A percentile compares a stretch with the other conserved stretches of the same genome.
Evolutionary conservation across 2,329 filamentous ascomycete species (phyloP).

Genomic region (Trichothecium sympodiale): DNA sequence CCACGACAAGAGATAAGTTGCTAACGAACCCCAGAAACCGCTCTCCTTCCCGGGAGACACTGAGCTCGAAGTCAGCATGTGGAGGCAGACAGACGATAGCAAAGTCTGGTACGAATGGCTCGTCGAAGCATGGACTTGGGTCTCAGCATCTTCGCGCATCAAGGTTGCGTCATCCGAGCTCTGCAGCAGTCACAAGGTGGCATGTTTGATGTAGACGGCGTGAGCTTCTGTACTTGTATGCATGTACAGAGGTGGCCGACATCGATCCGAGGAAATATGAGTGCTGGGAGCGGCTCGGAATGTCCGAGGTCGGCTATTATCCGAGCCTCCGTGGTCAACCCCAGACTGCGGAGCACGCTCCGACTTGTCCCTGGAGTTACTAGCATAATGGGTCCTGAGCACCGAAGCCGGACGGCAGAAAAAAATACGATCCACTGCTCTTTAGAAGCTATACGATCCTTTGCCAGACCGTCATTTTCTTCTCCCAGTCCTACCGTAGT

Average conservation of each 20-base stretch:
- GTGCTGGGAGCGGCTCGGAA: neutral
- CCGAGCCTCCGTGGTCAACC: no score
- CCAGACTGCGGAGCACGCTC: no score
- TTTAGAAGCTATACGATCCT: no score
- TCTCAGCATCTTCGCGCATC: conserved; percentile 48
- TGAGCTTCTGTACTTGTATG: no score
- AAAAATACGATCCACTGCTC: no score
- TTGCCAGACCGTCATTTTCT: no score
- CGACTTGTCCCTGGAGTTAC: no score
- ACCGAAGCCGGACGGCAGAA: no score
- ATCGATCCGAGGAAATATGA: neutral
- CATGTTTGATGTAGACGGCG: conserved; percentile 52
- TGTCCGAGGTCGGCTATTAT: neutral
- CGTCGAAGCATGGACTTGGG: conserved; percentile 69
- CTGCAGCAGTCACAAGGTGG: conserved; percentile 58
- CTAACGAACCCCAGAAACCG: conserved; percentile 48
- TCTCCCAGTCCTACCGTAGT: no score
- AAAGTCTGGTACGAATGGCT: conserved; percentile 99
- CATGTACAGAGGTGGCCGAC: no score
- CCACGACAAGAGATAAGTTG: neutral
- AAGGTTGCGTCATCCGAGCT: conserved; percentile 56
- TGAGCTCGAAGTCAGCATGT: conserved; percentile 87
- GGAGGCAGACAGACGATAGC: conserved; percentile 86
- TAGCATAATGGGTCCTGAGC: no score
- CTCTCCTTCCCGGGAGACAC: conserved; percentile 75